Evolutionary conservation across 2,329 filamentous ascomycete species (phyloP), one percentile per base, ranked within the genome.

Genomic region (Colletotrichum australisinense): DNA sequence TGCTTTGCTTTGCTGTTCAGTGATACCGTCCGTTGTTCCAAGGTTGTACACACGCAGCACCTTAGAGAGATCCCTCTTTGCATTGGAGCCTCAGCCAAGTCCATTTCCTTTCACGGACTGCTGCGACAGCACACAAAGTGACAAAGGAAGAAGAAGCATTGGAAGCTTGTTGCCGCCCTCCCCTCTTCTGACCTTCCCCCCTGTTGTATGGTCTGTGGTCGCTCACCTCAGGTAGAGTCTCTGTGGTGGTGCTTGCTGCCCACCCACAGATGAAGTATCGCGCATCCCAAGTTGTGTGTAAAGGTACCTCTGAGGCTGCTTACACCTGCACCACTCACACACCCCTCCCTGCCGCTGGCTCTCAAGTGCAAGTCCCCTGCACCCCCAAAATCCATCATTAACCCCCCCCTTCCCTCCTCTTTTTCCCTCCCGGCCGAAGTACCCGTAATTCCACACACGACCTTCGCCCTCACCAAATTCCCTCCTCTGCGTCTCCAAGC

Each of bases 371-470:
- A 30, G 55, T 28, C 55, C 53, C 69, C 64, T 65, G 53, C 55
- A 65, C 70, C 70, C 66, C 70, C 58, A 67, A 72, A 73, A 67
- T 71, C 60, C 55, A 67, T 67, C 71, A 66, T 73, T 72, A 73
- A 73, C 71, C 71, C 71, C 66, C 49, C 68, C 38, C 56, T 55
- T 73, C 71, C 71, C 71, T 67, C 63, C 67, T 73, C 63, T 46
- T 32, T 72, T 53, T 64, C 42, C 26, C 38, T 30, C n/a, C 42
- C 46, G 52, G 67, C 56, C 71, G 56, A 28, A 55, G 52, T 58
- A 53, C 53, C 59, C 69, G 68, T 72, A 65, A 52, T 67, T 58
- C 35, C 32, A 60, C 59, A 55, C 66, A 72, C 67, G 71, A 72
- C 63, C 58, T 67, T 63, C 56, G 59, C 58, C 68, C 62, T 53